Base-by-base conservation (phyloP, 2,329 filamentous ascomycete genomes). In the Pleomassaria siparia region DNA sequence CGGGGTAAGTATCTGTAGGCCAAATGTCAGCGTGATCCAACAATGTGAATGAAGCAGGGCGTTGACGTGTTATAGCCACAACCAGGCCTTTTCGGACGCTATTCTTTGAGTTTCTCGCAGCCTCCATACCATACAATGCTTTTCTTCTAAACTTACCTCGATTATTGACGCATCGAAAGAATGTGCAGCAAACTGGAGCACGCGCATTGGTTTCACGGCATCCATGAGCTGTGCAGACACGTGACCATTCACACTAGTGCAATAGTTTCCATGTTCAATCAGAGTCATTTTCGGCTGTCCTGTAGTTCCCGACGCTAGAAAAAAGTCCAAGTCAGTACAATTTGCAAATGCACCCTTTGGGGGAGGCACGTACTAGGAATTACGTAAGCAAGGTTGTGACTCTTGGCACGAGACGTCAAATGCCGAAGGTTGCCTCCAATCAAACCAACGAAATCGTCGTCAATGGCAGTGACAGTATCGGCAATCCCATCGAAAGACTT, bases 161-260 rank as follows among this genome's bases (percentile, higher is more conserved):
- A 54, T 43, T 8, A 62, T 44, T 4, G 53, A 57, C 12, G 58
- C 51, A 47, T 64, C 61, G 42, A 64, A 64, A 1, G 55, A 57
- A 39, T 62, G 54, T 2, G 61, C 55, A 16, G 58, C 59, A 46
- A 64, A 64, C 33, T 63, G 58, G 10, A 61, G 44, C 9, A 39
- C 54, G 2, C 58, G 51, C 3, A 52, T 8, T 15, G 51, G 51
- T 15, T 39, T 42, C 18, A 24, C 30, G 2, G 29, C 16, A 22
- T 55, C 49, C 45, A 58, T 37, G 4, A 43, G 43, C 18, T 58
- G 43, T 8, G 45, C 55, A 15, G 43, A 41, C 15, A 46, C 47
- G 43, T 62, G 58, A n/a, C 47, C 53, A 22, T 49, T 48, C 10
- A 43, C 52, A n/a, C 53, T 45, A 11, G 56, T 57, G 28, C 53